Evolutionary conservation across 2,329 filamentous ascomycete genomes (phyloP).

Genomic region (Claviceps sorghi): DNA sequence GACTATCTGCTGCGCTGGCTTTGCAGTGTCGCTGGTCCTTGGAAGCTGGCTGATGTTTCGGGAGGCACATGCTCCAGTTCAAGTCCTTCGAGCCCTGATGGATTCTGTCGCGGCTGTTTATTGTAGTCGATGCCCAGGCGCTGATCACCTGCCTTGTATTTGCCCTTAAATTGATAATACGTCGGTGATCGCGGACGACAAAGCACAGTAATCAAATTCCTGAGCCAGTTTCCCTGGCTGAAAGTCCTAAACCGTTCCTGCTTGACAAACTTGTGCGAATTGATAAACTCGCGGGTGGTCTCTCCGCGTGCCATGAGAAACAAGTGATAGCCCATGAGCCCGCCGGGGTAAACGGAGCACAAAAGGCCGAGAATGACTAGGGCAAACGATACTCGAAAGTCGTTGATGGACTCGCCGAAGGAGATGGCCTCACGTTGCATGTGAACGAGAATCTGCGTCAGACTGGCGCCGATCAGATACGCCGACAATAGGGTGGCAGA

Average conservation of each 20-base stretch:
- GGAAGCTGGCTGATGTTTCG: slow-evolving; percentile 29
- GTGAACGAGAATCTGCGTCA: slow-evolving; percentile 72
- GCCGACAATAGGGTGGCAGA: slow-evolving; percentile 62
- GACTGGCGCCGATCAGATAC: slow-evolving; percentile 60
- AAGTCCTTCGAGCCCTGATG: slow-evolving; percentile 30
- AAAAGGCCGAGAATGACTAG: slow-evolving; percentile 75
- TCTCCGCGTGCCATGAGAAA: slow-evolving; percentile 85
- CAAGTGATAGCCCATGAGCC: slow-evolving; percentile 75
- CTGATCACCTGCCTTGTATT: slow-evolving; percentile 69
- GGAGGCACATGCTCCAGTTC: slow-evolving; percentile 57
- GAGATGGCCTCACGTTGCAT: slow-evolving; percentile 45
- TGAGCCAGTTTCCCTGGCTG: slow-evolving; percentile 57
- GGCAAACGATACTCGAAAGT: slow-evolving; percentile 69
- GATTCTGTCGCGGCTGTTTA: slow-evolving; percentile 31
- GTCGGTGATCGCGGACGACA: slow-evolving; percentile 73
- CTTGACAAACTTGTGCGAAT: slow-evolving; percentile 88
- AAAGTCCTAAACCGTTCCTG: slow-evolving; percentile 86
- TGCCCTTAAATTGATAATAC: slow-evolving; percentile 73
- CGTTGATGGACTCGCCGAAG: slow-evolving; percentile 53
- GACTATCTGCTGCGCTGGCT: slow-evolving; percentile 14
- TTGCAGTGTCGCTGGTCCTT: slow-evolving; percentile 37
- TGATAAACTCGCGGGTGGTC: slow-evolving; percentile 91
- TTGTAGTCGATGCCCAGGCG: slow-evolving; percentile 46
- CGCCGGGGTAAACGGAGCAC: slow-evolving; percentile 63
- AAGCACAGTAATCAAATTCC: slow-evolving; percentile 71